A percentile compares a stretch with the other conserved stretches of the same genome.
phyloP scores from a whole-genome alignment of 164 flowering plant genomes.

The Amborella trichopoda region DNA sequence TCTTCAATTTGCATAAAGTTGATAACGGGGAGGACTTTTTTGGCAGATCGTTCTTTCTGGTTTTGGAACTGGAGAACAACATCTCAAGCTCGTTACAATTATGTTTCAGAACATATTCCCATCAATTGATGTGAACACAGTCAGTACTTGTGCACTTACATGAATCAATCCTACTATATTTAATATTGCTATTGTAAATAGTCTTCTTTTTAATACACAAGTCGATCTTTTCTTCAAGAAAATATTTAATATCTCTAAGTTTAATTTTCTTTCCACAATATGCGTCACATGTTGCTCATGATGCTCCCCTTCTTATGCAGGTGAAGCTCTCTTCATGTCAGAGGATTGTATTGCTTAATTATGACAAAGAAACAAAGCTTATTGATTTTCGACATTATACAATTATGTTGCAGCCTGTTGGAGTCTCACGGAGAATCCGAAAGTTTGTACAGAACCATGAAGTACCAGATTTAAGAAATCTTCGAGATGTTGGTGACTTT shows the following conservation, averaged over 20 bases:
- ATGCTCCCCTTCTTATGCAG: conserved; percentile 36
- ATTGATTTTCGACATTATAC: conserved; percentile 94
- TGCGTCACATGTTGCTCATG: conserved; percentile 1
- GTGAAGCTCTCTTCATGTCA: conserved; percentile 85
- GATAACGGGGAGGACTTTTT: not conserved
- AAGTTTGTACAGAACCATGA: conserved; percentile 91
- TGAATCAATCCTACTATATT: too few species aligned
- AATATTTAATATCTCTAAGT: too few species aligned
- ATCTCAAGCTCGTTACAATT: conserved; percentile 67
- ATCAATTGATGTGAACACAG: conserved; percentile 84
- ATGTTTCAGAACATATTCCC: conserved; percentile 96
- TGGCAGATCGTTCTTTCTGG: conserved; percentile 95
- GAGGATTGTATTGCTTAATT: conserved; percentile 77
- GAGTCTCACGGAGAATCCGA: conserved; percentile 72
- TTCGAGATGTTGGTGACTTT: conserved; percentile 90
- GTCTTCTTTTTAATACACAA: too few species aligned
- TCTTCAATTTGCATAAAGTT: too few species aligned
- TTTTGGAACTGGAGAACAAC: conserved; percentile 76
- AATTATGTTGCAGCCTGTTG: conserved; percentile 85
- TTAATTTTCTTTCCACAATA: too few species aligned
- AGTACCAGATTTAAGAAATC: conserved; percentile 77
- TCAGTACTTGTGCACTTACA: conserved; percentile 32
- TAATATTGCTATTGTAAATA: too few species aligned
- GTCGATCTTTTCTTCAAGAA: too few species aligned
- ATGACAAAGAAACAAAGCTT: conserved; percentile 81